Percentiles rank a stretch among this genome's conserved stretches.
Conservation (phyloP, 2,329 filamentous ascomycete genomes). For the Beauveria sp. region DNA sequence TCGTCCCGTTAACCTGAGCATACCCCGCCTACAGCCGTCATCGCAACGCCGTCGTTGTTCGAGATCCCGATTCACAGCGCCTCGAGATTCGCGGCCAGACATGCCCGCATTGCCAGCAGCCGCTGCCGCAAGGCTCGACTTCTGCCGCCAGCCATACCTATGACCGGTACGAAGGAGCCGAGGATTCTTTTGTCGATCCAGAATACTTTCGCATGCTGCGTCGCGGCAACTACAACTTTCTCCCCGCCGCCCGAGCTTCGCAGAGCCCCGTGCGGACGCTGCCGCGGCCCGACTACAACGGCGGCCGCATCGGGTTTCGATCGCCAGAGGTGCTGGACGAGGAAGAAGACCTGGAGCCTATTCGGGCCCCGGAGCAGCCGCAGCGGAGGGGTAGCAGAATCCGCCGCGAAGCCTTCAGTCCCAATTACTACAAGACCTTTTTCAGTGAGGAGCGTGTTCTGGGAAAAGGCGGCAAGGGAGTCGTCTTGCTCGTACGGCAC, state of each 20-base stretch:
- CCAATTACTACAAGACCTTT: constrained; percentile 86
- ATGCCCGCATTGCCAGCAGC: constrained; percentile 87
- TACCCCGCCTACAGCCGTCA: constrained; percentile 58
- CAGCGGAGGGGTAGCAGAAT: constrained; percentile 55
- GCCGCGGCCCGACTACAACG: constrained; percentile 36
- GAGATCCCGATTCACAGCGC: constrained; percentile 76
- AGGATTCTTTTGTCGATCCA: constrained; percentile 73
- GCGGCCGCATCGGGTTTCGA: constrained; percentile 12
- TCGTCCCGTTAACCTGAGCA: background rate
- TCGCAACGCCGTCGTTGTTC: constrained; percentile 85
- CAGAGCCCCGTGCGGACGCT: constrained; percentile 48
- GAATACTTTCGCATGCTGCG: constrained; percentile 94
- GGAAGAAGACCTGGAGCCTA: constrained; percentile 11
- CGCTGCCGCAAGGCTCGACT: constrained; percentile 40
- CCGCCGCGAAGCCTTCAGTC: constrained; percentile 78
- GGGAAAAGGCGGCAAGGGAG: constrained; percentile 85
- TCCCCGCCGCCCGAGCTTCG: constrained; percentile 36
- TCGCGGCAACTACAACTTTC: constrained; percentile 35
- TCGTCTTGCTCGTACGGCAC: constrained; percentile 90
- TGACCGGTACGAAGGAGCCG: constrained; percentile 34
- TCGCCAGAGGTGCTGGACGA: constrained; percentile 19
- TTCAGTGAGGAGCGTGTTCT: constrained; percentile 85
- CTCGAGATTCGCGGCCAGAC: constrained; percentile 72
- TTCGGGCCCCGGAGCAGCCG: background rate
- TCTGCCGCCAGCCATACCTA: constrained; percentile 42